Evolutionary conservation across 176 grass and related monocot genomes (phyloP), one percentile per base, ranked within the genome.

Genomic region (Oryza coarctata): DNA sequence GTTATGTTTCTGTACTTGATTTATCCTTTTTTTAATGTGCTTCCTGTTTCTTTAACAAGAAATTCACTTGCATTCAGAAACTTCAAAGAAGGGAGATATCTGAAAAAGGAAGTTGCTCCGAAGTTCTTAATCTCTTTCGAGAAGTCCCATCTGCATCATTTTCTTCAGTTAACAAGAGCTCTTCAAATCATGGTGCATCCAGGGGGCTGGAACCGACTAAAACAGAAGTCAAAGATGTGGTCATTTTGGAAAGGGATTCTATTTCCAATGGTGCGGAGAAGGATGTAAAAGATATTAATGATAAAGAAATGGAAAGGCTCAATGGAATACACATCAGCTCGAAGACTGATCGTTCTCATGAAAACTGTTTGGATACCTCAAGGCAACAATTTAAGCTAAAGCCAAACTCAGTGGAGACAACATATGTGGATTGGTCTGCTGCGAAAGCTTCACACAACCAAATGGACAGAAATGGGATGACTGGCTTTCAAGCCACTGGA

Each of bases 111-210:
- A 86, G 82, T 82, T 89, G 77, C 80, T 95, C 93, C 1, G 96
- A 98, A 92, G 89, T 93, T 78, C 79, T 93, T 79, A 93, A 83
- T 86, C 76, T 88, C 78, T 93, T 93, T 71, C 70, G 75, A 82
- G 89, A 98, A 70, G 87, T 78, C 30, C 89, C 87, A 74, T 88
- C 86, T 77, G 70, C 60, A 81, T 95, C 93, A 84, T 83, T 95
- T 88, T 93, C 89, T 87, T 98, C 96, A 6, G 80, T 87, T 79
- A 93, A 90, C 82, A 95, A 91, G 77, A 85, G 66, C 27, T 90
- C 85, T 85, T 79, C 86, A 75, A 90, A 86, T 86, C 76, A 80
- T 90, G 60, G 30, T 75, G 64, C 27, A 31, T 82, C 73, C 22
- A 58, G 60, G 65, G 74, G 25, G 2, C 32, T 89, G 39, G 85